Evolutionary conservation across 2,329 filamentous ascomycete genomes (phyloP).

Genomic region (Exserohilum rostratum): DNA sequence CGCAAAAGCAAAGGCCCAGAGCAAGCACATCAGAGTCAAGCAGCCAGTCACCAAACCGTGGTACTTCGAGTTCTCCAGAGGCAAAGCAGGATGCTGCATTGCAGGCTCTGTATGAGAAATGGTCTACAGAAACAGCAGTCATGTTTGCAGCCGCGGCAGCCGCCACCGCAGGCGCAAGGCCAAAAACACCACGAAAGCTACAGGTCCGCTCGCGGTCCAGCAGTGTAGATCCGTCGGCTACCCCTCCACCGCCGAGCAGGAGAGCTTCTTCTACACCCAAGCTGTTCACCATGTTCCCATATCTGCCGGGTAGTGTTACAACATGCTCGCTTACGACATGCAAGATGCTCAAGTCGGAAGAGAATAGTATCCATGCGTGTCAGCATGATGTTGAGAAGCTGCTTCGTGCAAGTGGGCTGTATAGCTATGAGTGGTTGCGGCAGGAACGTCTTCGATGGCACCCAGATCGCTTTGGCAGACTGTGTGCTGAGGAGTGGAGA

Average conservation of each 20-base stretch:
- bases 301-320: conserved; percentile 32
- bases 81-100: conserved; percentile 24
- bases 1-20: conserved; percentile 21
- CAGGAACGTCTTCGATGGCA: conserved; percentile 47
- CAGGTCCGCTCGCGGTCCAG: conserved; percentile 42
- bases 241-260: conserved; percentile 37
- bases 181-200: conserved; percentile 27
- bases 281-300: conserved; percentile 38
- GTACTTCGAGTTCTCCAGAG: conserved; percentile 1
- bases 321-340: conserved; percentile 34
- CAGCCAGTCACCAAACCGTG: conserved; percentile 2
- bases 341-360: conserved; percentile 28
- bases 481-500: conserved; percentile 41
- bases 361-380: conserved; percentile 37
- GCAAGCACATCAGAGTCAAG: conserved; percentile 12
- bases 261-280: conserved; percentile 37
- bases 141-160: conserved; percentile 37
- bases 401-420: conserved; percentile 39
- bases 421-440: conserved; percentile 45
- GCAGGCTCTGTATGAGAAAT: conserved; percentile 38
- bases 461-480: conserved; percentile 44
- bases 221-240: conserved; percentile 6
- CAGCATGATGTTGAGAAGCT: conserved; percentile 44
- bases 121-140: conserved; percentile 35
- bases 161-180: conserved; percentile 22